phyloP scores from a whole-genome alignment of 768 basidiomycete species.

The Obba rivulosa region DNA sequence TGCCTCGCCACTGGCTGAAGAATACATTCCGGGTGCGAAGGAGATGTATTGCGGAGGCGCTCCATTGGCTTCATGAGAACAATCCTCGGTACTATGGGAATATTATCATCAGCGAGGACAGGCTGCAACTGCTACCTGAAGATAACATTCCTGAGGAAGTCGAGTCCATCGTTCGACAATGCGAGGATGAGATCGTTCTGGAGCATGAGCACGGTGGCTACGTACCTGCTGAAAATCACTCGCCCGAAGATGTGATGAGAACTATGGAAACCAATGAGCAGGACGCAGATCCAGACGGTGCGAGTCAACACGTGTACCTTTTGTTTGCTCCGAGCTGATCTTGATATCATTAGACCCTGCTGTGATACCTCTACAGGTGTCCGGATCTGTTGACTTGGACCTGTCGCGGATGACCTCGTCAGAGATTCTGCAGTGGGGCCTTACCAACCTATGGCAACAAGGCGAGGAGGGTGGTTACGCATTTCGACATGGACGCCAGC shows the following conservation, averaged over 20 bases:
- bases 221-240: conserved; percentile 15
- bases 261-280: too few relatives aligned
- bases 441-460: conserved; percentile 18
- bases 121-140: conserved; percentile 22
- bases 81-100: conserved; percentile 28
- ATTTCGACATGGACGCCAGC: conserved; percentile 13
- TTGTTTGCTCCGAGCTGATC: too few relatives aligned
- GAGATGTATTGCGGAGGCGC: conserved; percentile 20
- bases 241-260: too few relatives aligned
- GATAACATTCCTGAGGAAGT: conserved; percentile 29
- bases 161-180: conserved; percentile 1
- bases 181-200: conserved; percentile 10
- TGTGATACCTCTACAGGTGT: conserved; percentile 23
- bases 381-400: conserved; percentile 25
- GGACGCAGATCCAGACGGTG: too few relatives aligned
- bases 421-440: conserved; percentile 22
- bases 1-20: conserved; percentile 24
- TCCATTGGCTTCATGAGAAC: conserved; percentile 31
- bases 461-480: conserved; percentile 20
- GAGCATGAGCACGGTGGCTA: conserved; percentile 22
- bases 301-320: too few relatives aligned
- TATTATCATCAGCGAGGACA: conserved; percentile 19
- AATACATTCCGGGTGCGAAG: conserved; percentile 29
- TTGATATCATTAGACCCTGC: not conserved
- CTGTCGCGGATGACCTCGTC: conserved; percentile 13